A percentile compares a stretch with the other conserved stretches of the same genome.
Evolutionary conservation across 345 rosid species (phyloP).

Genomic region (Moricandia moricandioides): DNA sequence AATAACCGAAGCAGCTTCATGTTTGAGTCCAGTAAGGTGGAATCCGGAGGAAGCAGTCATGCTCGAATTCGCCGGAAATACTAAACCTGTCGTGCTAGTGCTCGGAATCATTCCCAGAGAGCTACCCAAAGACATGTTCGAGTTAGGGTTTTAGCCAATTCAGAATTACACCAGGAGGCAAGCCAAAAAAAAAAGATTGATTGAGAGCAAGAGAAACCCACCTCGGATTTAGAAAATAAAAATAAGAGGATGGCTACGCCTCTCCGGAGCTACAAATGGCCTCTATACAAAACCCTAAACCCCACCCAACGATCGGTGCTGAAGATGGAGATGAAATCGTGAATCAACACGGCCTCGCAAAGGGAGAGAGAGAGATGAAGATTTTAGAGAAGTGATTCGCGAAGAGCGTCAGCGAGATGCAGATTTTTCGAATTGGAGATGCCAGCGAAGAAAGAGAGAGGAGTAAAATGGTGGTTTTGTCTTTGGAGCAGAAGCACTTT

Average conservation of each 20-base stretch:
- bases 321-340: conserved; percentile 3
- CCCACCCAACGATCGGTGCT: not conserved
- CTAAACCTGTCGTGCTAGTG: conserved; percentile 25
- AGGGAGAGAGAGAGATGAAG: not conserved
- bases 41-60: conserved; percentile 32
- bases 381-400: not conserved
- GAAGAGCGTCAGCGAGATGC: conserved; percentile 28
- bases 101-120: conserved; percentile 23
- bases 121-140: not conserved
- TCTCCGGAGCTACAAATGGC: not conserved
- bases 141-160: conserved; percentile 23
- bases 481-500: conserved; percentile 16
- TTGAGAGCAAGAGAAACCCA: conserved; percentile 25
- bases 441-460: conserved; percentile 6
- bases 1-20: conserved; percentile 60
- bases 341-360: conserved; percentile 1
- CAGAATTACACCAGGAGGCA: not conserved
- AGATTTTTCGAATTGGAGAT: conserved; percentile 26
- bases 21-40: conserved; percentile 31
- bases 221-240: conserved; percentile 1
- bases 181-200: not conserved
- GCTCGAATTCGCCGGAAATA: conserved; percentile 29
- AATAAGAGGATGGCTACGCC: not conserved
- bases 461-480: conserved; percentile 9
- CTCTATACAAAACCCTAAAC: conserved; percentile 25